These are phyloP conservation scores for Xylariomycetidae sp. DNA, from an alignment of 2,329 filamentous ascomycete species.

Conservation along the genomic window DNA sequence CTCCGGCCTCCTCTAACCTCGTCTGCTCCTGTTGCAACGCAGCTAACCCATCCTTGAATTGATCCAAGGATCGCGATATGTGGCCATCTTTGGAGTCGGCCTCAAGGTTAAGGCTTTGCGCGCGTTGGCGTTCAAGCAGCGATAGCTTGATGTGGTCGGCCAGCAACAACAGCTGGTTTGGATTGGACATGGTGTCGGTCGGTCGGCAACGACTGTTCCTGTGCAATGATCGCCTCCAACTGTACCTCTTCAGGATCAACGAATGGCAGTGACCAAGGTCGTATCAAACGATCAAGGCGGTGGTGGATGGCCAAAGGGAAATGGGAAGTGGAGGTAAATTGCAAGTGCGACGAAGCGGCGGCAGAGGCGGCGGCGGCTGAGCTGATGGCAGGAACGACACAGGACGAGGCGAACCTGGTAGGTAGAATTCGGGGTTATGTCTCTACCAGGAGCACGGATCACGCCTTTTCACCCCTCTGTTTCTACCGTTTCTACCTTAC, in stretches of 20 bases:
- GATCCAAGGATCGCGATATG: constrained; percentile 82
- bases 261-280: background rate
- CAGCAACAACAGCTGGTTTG: constrained; percentile 80
- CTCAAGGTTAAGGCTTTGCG: constrained; percentile 72
- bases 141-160: constrained; percentile 97
- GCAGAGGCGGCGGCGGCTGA: too few relatives aligned
- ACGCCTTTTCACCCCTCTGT: too few relatives aligned
- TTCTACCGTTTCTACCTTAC: too few relatives aligned
- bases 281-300: background rate
- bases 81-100: constrained; percentile 65
- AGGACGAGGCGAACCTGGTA: too few relatives aligned
- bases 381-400: too few relatives aligned
- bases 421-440: too few relatives aligned
- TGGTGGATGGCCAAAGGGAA: too few relatives aligned
- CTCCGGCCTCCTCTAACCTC: constrained; percentile 57
- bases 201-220: background rate
- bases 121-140: constrained; percentile 83
- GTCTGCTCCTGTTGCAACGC: constrained; percentile 58
- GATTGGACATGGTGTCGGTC: constrained; percentile 40
- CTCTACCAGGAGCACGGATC: too few relatives aligned
- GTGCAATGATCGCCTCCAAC: background rate
- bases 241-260: too few relatives aligned
- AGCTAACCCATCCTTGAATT: constrained; percentile 74
- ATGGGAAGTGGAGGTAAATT: too few relatives aligned
- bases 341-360: too few relatives aligned